Percentiles rank a stretch among this genome's conserved stretches.
These are phyloP conservation scores for Calocera cornea DNA, from an alignment of 768 basidiomycete genomes.

Conservation along the genomic window DNA sequence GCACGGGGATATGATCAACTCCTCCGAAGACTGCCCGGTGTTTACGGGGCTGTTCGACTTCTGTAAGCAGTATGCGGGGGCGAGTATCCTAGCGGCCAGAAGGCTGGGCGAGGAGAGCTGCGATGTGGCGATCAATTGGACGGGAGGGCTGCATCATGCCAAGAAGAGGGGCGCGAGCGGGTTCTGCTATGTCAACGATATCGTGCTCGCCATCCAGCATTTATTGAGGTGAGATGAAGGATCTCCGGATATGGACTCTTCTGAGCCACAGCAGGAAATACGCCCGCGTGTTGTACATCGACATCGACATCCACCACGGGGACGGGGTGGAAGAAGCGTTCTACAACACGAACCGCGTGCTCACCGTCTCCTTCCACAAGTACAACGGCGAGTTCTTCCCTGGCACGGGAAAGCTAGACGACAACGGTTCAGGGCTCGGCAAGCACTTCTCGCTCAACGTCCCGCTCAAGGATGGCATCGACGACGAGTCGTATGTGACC, in stretches of 20 bases:
- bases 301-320: slow-evolving; percentile 98
- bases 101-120: slow-evolving; percentile 73
- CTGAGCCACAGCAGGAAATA: slow-evolving; percentile 48
- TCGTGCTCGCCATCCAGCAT: slow-evolving; percentile 87
- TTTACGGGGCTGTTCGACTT: slow-evolving; percentile 93
- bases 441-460: slow-evolving; percentile 95
- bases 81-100: slow-evolving; percentile 76
- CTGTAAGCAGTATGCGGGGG: slow-evolving; percentile 87
- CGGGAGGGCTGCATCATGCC: slow-evolving; percentile 93
- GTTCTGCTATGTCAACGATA: slow-evolving; percentile 97
- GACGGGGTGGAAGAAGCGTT: slow-evolving; percentile 98
- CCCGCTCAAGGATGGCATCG: slow-evolving; percentile 87
- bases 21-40: slow-evolving; percentile 93
- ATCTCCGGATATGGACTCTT: slow-evolving; percentile 12
- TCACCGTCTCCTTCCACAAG: slow-evolving; percentile 98
- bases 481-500: slow-evolving; percentile 91
- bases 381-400: slow-evolving; percentile 98
- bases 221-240: slow-evolving; percentile 51
- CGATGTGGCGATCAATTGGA: slow-evolving; percentile 98
- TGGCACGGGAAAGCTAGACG: slow-evolving; percentile 89
- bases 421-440: slow-evolving; percentile 74
- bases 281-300: slow-evolving; percentile 90
- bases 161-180: slow-evolving; percentile 97
- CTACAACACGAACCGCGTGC: slow-evolving; percentile 93
- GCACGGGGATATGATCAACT: slow-evolving; percentile 72